Percentiles rank a stretch among this genome's conserved stretches.
These are phyloP conservation scores for Coffea canephora DNA, from an alignment of 257 asterid species.

Conservation along the genomic window DNA sequence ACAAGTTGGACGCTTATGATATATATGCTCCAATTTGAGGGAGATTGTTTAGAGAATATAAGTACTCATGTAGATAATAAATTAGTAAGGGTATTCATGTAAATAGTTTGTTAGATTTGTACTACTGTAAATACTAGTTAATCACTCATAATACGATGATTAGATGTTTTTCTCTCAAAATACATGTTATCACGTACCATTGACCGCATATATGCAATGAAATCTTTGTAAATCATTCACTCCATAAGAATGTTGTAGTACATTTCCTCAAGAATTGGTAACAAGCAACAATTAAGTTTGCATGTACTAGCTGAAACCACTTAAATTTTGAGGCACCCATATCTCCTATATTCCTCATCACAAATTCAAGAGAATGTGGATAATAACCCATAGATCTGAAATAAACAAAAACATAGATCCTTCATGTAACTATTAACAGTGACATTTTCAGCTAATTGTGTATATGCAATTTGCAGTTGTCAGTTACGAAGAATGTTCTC, in stretches of 20 bases:
- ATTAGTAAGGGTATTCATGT: too few relatives aligned
- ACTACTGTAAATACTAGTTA: too few relatives aligned
- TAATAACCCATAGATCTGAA: too few relatives aligned
- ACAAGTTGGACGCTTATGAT: too few relatives aligned
- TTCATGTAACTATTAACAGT: neutral
- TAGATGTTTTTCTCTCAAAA: too few relatives aligned
- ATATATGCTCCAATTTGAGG: too few relatives aligned
- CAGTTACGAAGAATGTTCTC: neutral
- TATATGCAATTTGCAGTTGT: neutral
- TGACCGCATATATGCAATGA: neutral
- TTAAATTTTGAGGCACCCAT: neutral
- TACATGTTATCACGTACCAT: too few relatives aligned
- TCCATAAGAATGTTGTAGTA: neutral
- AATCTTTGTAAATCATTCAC: neutral
- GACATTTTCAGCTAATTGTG: neutral
- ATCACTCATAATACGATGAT: too few relatives aligned
- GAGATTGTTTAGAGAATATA: too few relatives aligned
- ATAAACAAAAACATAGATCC: neutral
- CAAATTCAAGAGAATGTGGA: neutral
- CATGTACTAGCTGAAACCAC: neutral
- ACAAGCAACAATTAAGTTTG: neutral
- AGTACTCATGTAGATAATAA: too few relatives aligned
- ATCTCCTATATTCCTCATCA: neutral
- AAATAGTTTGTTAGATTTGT: too few relatives aligned
- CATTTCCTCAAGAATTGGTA: neutral